Conservation (phyloP, 2,329 filamentous ascomycete genomes). For the Arthrobotrys entomopaga region DNA sequence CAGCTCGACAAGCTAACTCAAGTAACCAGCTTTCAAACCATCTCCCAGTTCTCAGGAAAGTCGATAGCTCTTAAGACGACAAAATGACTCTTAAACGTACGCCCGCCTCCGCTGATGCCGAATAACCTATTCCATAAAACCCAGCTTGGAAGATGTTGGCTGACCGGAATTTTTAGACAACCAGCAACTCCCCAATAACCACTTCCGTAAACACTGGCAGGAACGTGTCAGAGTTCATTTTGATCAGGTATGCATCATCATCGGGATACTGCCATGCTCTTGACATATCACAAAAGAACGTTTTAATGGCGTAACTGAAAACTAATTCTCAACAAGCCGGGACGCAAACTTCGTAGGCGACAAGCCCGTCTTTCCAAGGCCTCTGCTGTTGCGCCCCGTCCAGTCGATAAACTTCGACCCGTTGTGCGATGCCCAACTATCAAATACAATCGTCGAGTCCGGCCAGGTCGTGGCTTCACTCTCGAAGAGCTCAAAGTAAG, state of each 20-base stretch:
- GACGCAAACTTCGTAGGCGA: constrained; percentile 93
- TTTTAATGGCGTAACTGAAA: no score
- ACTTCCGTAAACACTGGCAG: constrained; percentile 99
- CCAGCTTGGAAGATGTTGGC: constrained; percentile 4
- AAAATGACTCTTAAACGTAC: constrained; percentile 52
- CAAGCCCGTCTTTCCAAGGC: constrained; percentile 94
- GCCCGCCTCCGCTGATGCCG: background rate
- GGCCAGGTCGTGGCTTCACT: constrained; percentile 97
- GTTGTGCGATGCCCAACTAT: constrained; percentile 96
- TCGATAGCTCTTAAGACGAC: background rate
- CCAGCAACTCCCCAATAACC: constrained; percentile 59
- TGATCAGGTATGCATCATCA: constrained; percentile 84
- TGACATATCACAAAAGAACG: no score
- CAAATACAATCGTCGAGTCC: constrained; percentile 99
- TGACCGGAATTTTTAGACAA: constrained; percentile 30
- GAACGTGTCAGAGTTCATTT: constrained; percentile 99
- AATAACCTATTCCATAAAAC: background rate
- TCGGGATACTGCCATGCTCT: constrained; percentile 56
- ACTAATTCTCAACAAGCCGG: constrained; percentile 72
- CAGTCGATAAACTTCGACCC: constrained; percentile 95
- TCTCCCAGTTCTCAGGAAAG: background rate
- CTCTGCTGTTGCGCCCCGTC: constrained; percentile 91
- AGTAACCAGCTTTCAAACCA: no score
- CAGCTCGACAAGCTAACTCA: background rate
- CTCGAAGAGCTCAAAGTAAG: constrained; percentile 94